Conservation (phyloP, 1,284 basidiomycete genomes). For the Rhodotorula sp. region DNA sequence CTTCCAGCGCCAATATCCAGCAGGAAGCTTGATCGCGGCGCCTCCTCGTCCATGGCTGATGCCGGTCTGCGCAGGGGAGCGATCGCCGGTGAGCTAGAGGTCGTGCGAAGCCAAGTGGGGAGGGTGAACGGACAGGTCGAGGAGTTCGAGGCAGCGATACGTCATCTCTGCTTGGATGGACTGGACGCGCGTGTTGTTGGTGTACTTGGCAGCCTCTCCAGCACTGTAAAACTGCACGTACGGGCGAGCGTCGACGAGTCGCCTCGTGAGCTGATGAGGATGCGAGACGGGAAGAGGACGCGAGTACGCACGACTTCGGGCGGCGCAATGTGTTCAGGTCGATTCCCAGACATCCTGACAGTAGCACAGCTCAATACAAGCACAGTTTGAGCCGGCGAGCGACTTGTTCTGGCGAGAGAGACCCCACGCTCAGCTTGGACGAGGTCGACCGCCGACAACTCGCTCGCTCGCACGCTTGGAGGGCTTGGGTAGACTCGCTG, state of each 20-base stretch:
- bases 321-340: slow-evolving; percentile 92
- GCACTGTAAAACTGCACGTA: slow-evolving; percentile 87
- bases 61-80: background rate
- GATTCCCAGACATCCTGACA: slow-evolving; percentile 39
- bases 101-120: background rate
- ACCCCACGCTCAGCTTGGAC: background rate
- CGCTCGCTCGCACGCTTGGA: background rate
- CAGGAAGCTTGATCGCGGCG: slow-evolving; percentile 67
- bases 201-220: slow-evolving; percentile 92
- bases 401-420: background rate
- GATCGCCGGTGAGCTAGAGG: background rate
- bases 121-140: slow-evolving; percentile 60
- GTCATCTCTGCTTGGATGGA: slow-evolving; percentile 98
- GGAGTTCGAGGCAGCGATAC: slow-evolving; percentile 85
- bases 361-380: background rate
- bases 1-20: slow-evolving; percentile 97
- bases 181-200: slow-evolving; percentile 86
- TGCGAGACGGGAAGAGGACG: background rate
- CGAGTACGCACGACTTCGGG: slow-evolving; percentile 79
- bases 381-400: background rate
- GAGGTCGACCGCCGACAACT: background rate
- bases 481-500: background rate
- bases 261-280: background rate
- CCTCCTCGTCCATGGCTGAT: slow-evolving; percentile 24
- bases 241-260: slow-evolving; percentile 12